Conservation (phyloP, 129 eudicot genomes). For the Chrysanthemum seticuspe region DNA sequence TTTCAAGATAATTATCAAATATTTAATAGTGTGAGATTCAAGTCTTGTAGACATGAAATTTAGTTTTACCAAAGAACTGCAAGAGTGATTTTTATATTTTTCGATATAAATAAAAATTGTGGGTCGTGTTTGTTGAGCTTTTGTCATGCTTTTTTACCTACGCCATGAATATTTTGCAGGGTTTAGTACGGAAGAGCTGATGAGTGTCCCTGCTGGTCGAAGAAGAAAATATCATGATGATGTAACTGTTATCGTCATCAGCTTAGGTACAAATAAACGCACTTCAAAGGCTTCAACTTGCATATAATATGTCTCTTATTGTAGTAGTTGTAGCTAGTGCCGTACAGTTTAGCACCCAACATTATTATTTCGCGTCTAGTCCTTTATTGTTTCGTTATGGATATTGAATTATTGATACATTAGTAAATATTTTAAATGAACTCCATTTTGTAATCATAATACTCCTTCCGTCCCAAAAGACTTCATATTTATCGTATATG, state of each 20-base stretch:
- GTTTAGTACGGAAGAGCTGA: conserved; percentile 78
- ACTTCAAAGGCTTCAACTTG: conserved; percentile 92
- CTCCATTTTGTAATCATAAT: not conserved
- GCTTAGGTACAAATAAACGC: conserved; percentile 73
- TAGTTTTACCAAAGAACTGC: too few species aligned
- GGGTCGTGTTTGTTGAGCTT: too few species aligned
- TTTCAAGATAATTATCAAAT: too few species aligned
- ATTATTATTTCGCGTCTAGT: conserved; percentile 15
- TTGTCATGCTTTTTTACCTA: not conserved
- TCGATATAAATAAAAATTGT: too few species aligned
- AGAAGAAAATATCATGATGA: conserved; percentile 95
- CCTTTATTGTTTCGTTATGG: conserved; percentile 21
- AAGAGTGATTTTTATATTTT: too few species aligned
- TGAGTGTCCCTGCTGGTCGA: conserved; percentile 90
- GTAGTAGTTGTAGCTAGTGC: conserved; percentile 25
- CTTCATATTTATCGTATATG: conserved; percentile 9
- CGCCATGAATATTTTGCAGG: conserved; percentile 44
- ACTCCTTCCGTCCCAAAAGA: not conserved
- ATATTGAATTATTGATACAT: conserved; percentile 28
- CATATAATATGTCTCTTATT: conserved; percentile 39
- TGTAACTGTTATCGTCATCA: conserved; percentile 84
- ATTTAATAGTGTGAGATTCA: too few species aligned
- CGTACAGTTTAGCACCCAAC: conserved; percentile 32
- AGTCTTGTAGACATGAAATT: too few species aligned
- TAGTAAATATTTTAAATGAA: conserved; percentile 25